phyloP scores from a whole-genome alignment of 192 early-diverging fungal genomes.

The Backusella liffmaniae region DNA sequence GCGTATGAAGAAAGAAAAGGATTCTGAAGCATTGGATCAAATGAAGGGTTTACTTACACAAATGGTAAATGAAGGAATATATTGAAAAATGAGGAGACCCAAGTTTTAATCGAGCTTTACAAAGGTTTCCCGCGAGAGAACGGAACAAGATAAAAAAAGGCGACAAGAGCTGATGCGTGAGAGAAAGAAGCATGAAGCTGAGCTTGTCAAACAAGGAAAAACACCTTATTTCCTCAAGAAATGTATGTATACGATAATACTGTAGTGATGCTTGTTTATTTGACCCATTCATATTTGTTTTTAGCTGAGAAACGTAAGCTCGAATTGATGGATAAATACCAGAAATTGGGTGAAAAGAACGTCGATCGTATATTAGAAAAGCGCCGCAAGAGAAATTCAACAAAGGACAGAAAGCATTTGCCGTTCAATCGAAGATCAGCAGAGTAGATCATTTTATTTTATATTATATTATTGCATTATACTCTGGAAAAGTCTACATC shows the following conservation, averaged over 20 bases:
- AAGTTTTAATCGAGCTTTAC: not conserved
- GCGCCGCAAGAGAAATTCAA: constrained; percentile 89
- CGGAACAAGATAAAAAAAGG: constrained; percentile 21
- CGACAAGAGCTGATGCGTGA: constrained; percentile 67
- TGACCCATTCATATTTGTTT: not conserved
- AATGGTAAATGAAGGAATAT: constrained; percentile 52
- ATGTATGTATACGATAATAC: constrained; percentile 48
- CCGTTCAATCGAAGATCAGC: constrained; percentile 44
- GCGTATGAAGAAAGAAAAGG: constrained; percentile 64
- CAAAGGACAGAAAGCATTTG: constrained; percentile 76
- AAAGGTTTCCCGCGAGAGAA: constrained; percentile 25
- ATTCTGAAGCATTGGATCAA: constrained; percentile 55
- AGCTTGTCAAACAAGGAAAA: constrained; percentile 85
- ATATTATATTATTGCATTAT: not conserved
- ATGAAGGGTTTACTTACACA: constrained; percentile 59
- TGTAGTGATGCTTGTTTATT: not conserved
- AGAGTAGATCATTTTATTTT: constrained; percentile 39
- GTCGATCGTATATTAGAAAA: constrained; percentile 90
- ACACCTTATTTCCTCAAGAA: constrained; percentile 93
- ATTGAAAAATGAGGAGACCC: not conserved
- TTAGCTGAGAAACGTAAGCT: constrained; percentile 78
- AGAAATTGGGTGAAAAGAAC: constrained; percentile 66
- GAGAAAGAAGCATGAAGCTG: constrained; percentile 80
- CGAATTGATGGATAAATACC: constrained; percentile 85
- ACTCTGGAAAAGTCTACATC: no score